A percentile compares a stretch with the other conserved stretches of the same genome.
phyloP scores from a whole-genome alignment of 2,329 filamentous ascomycete genomes.

The Cadophora sp. region DNA sequence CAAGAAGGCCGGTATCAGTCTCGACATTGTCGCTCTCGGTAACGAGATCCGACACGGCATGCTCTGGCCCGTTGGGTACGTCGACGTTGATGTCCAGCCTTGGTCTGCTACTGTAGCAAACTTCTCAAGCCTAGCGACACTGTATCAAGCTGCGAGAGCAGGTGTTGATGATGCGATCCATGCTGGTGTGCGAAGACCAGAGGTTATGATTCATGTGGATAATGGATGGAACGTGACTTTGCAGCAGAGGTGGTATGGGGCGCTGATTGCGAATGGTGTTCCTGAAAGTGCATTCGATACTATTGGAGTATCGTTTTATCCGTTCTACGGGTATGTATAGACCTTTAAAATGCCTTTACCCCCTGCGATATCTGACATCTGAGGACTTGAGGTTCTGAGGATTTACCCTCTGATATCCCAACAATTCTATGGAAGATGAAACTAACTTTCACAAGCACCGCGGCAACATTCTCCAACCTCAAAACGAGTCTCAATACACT shows the following conservation, averaged over 20 bases:
- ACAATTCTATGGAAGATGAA: too few species aligned
- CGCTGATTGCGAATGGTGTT: conserved; percentile 59
- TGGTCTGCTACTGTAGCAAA: conserved; percentile 45
- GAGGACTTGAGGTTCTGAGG: not conserved
- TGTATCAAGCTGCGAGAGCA: conserved; percentile 64
- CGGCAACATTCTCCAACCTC: conserved; percentile 64
- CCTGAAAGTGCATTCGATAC: conserved; percentile 68
- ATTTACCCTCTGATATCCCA: too few species aligned
- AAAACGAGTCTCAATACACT: conserved; percentile 62
- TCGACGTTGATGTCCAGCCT: conserved; percentile 49
- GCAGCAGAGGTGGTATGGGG: conserved; percentile 69
- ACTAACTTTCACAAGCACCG: conserved; percentile 36
- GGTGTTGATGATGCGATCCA: conserved; percentile 69
- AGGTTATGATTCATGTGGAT: conserved; percentile 77
- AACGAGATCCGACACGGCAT: conserved; percentile 75
- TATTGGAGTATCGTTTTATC: conserved; percentile 74
- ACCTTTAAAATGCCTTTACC: not conserved
- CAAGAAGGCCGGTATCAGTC: conserved; percentile 58
- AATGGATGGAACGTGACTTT: conserved; percentile 73
- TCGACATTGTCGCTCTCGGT: conserved; percentile 72
- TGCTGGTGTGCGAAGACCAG: conserved; percentile 54
- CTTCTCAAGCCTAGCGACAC: conserved; percentile 63
- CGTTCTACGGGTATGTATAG: conserved; percentile 63
- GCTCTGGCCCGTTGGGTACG: conserved; percentile 68
- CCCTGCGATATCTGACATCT: not conserved